Evolutionary conservation across 1,284 basidiomycete species (phyloP).

Genomic region (Leccinum subrobustum): DNA sequence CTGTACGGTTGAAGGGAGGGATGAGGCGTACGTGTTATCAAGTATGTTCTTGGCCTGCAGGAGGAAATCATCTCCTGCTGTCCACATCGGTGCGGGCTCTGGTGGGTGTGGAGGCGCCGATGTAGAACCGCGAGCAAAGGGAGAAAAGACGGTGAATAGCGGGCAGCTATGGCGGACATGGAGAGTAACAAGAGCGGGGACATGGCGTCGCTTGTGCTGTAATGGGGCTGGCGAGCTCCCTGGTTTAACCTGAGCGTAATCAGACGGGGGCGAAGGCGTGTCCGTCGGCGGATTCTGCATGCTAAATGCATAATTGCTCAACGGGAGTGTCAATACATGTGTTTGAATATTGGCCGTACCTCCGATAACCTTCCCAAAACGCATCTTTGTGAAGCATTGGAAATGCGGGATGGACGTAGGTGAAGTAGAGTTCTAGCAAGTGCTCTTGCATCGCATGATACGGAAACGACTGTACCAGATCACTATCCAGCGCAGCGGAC

Average conservation of each 20-base stretch:
- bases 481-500: constrained; percentile 35
- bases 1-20: constrained; percentile 68
- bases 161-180: constrained; percentile 77
- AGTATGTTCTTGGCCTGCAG: constrained; percentile 69
- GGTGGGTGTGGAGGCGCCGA: constrained; percentile 39
- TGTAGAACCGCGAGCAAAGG: constrained; percentile 40
- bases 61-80: constrained; percentile 75
- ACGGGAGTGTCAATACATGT: neutral
- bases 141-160: constrained; percentile 49
- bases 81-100: constrained; percentile 75
- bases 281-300: constrained; percentile 27
- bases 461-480: constrained; percentile 47
- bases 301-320: constrained; percentile 9
- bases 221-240: constrained; percentile 37
- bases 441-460: constrained; percentile 58
- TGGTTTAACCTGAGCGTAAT: constrained; percentile 24
- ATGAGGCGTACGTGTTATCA: constrained; percentile 62
- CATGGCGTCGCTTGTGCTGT: constrained; percentile 42
- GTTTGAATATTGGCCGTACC: constrained; percentile 32
- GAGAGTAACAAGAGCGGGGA: constrained; percentile 70
- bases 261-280: constrained; percentile 35
- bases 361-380: constrained; percentile 62
- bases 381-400: constrained; percentile 71
- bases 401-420: constrained; percentile 72
- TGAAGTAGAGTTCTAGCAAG: constrained; percentile 74